Evolutionary conservation across 441 rosid genomes (phyloP).

Genomic region (Geranium incanum): DNA sequence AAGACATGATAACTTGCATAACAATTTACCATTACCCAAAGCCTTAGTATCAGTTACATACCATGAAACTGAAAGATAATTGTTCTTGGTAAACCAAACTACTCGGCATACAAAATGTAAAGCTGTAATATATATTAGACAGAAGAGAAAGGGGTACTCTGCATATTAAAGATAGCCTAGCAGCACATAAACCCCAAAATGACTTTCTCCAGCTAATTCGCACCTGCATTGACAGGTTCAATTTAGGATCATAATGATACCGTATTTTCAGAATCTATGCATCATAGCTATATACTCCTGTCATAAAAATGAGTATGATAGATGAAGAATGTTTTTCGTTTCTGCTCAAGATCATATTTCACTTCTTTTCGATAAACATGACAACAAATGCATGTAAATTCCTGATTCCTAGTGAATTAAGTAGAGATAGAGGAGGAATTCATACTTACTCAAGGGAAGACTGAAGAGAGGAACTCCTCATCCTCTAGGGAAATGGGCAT

Average conservation of each 20-base stretch:
- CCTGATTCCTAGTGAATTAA: neutral
- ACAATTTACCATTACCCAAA: neutral
- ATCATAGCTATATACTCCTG: neutral
- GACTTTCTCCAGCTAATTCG: neutral
- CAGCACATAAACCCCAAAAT: neutral
- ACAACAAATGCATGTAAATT: neutral
- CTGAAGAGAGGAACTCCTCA: slow-evolving; percentile 34
- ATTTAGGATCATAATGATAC: neutral
- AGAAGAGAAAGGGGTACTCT: neutral
- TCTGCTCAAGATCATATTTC: no score
- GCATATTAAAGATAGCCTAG: neutral
- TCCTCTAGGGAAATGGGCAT: slow-evolving; percentile 48
- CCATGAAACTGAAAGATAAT: neutral
- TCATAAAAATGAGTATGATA: neutral
- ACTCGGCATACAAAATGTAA: neutral
- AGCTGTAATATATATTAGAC: neutral
- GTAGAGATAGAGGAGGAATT: neutral
- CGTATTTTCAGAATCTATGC: neutral
- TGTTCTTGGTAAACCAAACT: neutral
- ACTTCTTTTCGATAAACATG: neutral
- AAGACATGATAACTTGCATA: neutral
- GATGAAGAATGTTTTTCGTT: neutral
- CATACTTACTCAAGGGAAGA: slow-evolving; percentile 8
- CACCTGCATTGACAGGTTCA: neutral
- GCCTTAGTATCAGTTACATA: neutral